Percentiles rank a stretch among this genome's conserved stretches.
Conservation (phyloP, 306 rosid genomes). For the Prunus kanzakura region DNA sequence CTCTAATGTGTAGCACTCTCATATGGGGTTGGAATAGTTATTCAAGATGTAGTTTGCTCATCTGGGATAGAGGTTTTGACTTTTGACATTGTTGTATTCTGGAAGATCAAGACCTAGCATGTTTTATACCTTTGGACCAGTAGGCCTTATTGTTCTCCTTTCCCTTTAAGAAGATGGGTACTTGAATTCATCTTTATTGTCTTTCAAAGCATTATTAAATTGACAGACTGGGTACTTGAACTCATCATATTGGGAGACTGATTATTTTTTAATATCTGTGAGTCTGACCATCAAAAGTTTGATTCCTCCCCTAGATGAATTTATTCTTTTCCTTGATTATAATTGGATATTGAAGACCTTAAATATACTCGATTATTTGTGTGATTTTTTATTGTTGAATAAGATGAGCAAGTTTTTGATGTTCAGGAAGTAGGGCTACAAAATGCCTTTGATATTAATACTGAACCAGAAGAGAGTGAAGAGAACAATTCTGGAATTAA, state of each 20-base stretch:
- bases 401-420: slow-evolving; percentile 16
- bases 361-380: slow-evolving; percentile 18
- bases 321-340: slow-evolving; percentile 14
- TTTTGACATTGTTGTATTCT: not conserved
- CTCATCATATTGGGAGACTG: slow-evolving; percentile 4
- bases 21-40: not conserved
- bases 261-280: slow-evolving; percentile 1
- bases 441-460: slow-evolving; percentile 36
- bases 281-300: slow-evolving; percentile 16
- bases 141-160: not conserved
- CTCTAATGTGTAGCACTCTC: too few relatives aligned
- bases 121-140: not conserved
- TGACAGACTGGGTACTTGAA: not conserved
- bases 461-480: slow-evolving; percentile 64
- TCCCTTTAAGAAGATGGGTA: not conserved
- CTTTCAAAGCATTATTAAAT: not conserved
- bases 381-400: slow-evolving; percentile 14
- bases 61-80: not conserved
- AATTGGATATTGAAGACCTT: slow-evolving; percentile 11
- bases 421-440: slow-evolving; percentile 68
- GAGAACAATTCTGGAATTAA: slow-evolving; percentile 57
- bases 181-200: slow-evolving; percentile 7
- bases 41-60: not conserved
- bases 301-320: slow-evolving; percentile 17
- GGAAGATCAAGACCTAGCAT: not conserved